Evolutionary conservation across 352 stramenopile species (phyloP), one percentile per base, ranked within the genome.

Genomic region (Albugo laibachii): DNA sequence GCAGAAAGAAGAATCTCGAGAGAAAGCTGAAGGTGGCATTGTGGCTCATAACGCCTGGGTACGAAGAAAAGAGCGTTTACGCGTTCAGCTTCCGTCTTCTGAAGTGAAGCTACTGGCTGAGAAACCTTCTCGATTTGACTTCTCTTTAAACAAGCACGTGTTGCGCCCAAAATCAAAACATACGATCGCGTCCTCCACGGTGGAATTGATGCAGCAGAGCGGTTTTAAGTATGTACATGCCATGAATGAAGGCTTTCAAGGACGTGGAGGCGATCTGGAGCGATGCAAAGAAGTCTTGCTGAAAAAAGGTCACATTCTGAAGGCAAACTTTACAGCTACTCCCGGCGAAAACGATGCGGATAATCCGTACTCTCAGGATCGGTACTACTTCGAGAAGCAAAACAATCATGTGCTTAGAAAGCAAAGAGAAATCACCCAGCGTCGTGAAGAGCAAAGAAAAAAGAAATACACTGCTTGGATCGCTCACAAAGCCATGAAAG

Each of bases 181-280:
- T 39, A 64, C 76, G 11, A 52, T 80, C 21, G 71, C 73, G 35
- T 80, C 69, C 18, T 83, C 72, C 4, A 80, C 76, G 0, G 69
- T 83, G 13, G 76, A 89, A 20, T 54, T 89, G 13, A 86, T 89
- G 73, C 57, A 63, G 11, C 48, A 63, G 21, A 85, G 71, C 47
- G 76, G 71, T 1, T 66, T 89, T 42, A 85, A 83, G 49, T 89
- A 85, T 48, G 71, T 86, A 8, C 76, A 86, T 43, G 73, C 76
- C 14, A 89, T 86, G 76, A 86, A 68, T 48, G 72, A 89, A 60
- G 76, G 74, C 13, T 86, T 89, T 48, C 73, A 89, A 53, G 76
- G 73, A 12, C 67, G 76, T n/a, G 73, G 71, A 6, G 74, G 74
- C 5, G 79, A 92, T 50, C 53, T 92, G 13, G 79, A 92, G 43